phyloP scores from a whole-genome alignment of 2,329 filamentous ascomycete genomes.

The Didymella pinodella region DNA sequence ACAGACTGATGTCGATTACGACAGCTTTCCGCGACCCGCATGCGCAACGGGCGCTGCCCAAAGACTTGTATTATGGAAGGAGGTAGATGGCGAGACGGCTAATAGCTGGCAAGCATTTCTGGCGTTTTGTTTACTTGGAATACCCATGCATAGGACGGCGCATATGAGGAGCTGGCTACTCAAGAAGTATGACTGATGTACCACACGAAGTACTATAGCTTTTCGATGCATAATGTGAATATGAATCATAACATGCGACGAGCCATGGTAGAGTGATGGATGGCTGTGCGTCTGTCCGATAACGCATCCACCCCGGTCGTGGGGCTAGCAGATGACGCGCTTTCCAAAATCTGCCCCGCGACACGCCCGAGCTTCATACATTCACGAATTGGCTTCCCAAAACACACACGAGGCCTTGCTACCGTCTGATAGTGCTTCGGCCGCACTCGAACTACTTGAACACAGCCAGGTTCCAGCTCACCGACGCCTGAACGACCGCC shows the following conservation, averaged over 20 bases:
- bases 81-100: slow-evolving; percentile 13
- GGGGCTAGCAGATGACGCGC: slow-evolving; percentile 35
- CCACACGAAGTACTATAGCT: neutral
- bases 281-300: slow-evolving; percentile 14
- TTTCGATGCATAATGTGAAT: slow-evolving; percentile 2
- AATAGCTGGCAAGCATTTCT: slow-evolving; percentile 2
- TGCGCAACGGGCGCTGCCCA: slow-evolving; percentile 21
- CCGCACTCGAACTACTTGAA: neutral
- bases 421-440: neutral
- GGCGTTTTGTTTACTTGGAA: slow-evolving; percentile 16
- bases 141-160: slow-evolving; percentile 23
- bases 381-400: slow-evolving; percentile 5
- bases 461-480: neutral
- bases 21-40: slow-evolving; percentile 41
- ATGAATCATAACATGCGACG: neutral
- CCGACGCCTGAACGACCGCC: neutral
- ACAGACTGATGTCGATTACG: slow-evolving; percentile 46
- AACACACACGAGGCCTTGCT: neutral
- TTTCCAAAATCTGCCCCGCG: slow-evolving; percentile 29
- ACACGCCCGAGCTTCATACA: slow-evolving; percentile 2
- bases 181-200: neutral
- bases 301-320: slow-evolving; percentile 20
- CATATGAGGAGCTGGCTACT: neutral
- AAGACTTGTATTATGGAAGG: slow-evolving; percentile 24
- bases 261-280: neutral